A percentile compares a stretch with the other conserved stretches of the same genome.
These are phyloP conservation scores for Ophiostoma novo-ulmi DNA, from an alignment of 2,329 filamentous ascomycete species.

Conservation along the genomic window DNA sequence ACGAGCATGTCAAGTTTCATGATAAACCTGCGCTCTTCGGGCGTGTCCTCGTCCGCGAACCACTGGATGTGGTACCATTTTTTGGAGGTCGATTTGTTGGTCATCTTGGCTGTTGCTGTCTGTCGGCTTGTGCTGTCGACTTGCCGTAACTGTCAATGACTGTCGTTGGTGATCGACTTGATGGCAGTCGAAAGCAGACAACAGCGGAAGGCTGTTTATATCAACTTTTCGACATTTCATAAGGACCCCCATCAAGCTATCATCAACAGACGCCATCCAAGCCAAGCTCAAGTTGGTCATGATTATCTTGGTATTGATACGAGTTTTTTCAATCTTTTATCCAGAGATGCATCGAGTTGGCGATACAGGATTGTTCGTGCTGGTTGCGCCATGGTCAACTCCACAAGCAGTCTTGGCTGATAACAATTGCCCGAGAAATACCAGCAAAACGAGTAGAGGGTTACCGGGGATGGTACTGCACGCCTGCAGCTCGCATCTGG, in stretches of 20 bases:
- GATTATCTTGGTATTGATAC: background rate
- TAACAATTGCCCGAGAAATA: background rate
- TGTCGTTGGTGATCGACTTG: background rate
- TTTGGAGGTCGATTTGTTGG: background rate
- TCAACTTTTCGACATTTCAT: background rate
- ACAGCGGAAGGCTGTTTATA: background rate
- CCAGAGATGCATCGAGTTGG: background rate
- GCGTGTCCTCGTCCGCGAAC: conserved; percentile 46
- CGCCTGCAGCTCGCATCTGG: no score
- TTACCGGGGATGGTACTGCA: background rate
- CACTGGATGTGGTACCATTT: conserved; percentile 39
- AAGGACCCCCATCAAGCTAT: background rate
- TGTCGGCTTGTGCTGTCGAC: background rate
- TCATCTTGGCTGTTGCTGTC: background rate
- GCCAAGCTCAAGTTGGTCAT: background rate
- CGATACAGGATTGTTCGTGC: background rate
- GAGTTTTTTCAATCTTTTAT: background rate
- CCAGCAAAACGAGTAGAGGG: background rate
- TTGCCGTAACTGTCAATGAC: background rate
- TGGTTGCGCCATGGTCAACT: background rate
- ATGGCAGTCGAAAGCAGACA: background rate
- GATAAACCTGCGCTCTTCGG: conserved; percentile 48
- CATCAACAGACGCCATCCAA: background rate
- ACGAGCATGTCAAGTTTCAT: conserved; percentile 52
- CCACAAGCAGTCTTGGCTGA: background rate